phyloP scores from a whole-genome alignment of 345 rosid genomes.

The Arabis hirsuta region DNA sequence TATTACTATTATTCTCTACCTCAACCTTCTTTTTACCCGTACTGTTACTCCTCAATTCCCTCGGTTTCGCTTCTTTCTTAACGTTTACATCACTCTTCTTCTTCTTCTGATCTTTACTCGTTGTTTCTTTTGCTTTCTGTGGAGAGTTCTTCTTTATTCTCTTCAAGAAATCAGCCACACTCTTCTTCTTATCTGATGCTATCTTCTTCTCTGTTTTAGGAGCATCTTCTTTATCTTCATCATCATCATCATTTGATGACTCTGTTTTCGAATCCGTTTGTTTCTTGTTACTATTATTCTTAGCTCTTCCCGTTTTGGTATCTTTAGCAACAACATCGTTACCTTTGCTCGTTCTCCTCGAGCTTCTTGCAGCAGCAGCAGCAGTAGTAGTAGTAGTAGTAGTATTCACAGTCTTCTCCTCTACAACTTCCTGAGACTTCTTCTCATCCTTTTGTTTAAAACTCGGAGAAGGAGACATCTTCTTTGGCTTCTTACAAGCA shows the following conservation, averaged over 20 bases:
- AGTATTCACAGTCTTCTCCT: constrained; percentile 56
- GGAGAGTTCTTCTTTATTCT: constrained; percentile 62
- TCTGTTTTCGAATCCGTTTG: constrained; percentile 32
- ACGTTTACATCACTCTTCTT: constrained; percentile 44
- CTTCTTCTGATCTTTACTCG: constrained; percentile 42
- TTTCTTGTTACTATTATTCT: constrained; percentile 18
- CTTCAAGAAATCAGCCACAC: constrained; percentile 70
- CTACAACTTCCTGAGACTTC: constrained; percentile 35
- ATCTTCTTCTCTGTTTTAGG: constrained; percentile 45
- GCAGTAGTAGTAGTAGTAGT: background rate
- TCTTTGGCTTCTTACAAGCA: constrained; percentile 60
- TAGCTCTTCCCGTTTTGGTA: constrained; percentile 30
- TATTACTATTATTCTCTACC: constrained; percentile 43
- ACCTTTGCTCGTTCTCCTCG: constrained; percentile 58
- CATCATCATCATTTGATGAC: constrained; percentile 24
- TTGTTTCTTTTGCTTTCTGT: constrained; percentile 45
- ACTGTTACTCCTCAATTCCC: constrained; percentile 45
- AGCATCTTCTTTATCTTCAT: constrained; percentile 37
- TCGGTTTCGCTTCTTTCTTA: constrained; percentile 53
- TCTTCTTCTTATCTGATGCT: constrained; percentile 58
- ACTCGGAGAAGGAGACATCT: constrained; percentile 47
- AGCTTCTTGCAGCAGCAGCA: constrained; percentile 46
- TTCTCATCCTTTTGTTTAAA: constrained; percentile 43
- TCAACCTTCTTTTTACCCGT: constrained; percentile 43
- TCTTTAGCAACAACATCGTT: constrained; percentile 5